phyloP scores from a whole-genome alignment of 345 rosid species.

The Reutealis trisperma region DNA sequence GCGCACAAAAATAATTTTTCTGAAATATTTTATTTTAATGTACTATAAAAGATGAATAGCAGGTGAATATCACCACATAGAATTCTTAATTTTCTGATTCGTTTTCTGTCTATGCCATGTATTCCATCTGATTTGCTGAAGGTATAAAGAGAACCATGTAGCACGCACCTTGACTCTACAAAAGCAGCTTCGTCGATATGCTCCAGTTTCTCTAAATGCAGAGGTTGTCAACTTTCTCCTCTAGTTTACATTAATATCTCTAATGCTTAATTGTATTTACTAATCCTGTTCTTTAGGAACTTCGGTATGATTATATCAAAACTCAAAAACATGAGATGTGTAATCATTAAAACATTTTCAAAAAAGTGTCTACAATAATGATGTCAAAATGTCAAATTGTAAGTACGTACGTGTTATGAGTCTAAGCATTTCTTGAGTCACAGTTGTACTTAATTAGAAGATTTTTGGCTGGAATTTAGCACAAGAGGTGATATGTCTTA shows the following conservation, averaged over 20 bases:
- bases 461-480: not conserved
- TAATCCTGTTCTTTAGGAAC: not conserved
- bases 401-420: not conserved
- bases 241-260: constrained; percentile 4
- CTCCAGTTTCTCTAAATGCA: constrained; percentile 68
- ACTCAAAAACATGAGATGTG: not conserved
- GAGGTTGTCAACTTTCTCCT: constrained; percentile 48
- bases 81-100: not conserved
- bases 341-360: not conserved
- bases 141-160: constrained; percentile 60
- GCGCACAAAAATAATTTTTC: not conserved
- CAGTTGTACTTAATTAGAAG: not conserved
- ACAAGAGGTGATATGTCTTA: not conserved
- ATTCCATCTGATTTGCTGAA: constrained; percentile 37
- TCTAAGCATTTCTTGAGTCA: not conserved
- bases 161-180: constrained; percentile 62
- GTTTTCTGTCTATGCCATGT: constrained; percentile 1
- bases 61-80: not conserved
- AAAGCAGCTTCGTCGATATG: constrained; percentile 73
- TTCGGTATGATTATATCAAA: not conserved
- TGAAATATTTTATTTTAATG: not conserved
- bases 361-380: not conserved
- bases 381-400: not conserved
- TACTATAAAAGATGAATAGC: not conserved
- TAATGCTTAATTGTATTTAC: not conserved